Conservation (phyloP, 2,329 filamentous ascomycete species). For the Arthroderma uncinatum region DNA sequence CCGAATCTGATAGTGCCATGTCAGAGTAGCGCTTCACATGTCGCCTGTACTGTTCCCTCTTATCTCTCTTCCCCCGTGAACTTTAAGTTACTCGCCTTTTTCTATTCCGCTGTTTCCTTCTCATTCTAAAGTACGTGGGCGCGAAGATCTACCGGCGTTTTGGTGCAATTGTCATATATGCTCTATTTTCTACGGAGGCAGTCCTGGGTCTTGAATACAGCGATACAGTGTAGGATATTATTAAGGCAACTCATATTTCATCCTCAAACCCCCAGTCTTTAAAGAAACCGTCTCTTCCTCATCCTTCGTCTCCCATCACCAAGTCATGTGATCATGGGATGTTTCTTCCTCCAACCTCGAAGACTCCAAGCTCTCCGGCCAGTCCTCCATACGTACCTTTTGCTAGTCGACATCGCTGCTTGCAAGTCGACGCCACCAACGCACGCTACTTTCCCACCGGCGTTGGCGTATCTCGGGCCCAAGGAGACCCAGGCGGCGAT, state of each 20-base stretch:
- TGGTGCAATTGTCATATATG: neutral
- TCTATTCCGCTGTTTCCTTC: neutral
- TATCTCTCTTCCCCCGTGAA: neutral
- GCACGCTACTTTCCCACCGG: neutral
- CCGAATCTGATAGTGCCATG: conserved; percentile 20
- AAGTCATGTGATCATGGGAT: too few species aligned
- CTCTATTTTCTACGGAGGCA: neutral
- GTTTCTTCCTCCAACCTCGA: too few species aligned
- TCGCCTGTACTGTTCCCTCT: neutral
- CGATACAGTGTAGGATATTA: neutral
- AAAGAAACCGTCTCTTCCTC: neutral
- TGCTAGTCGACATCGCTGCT: neutral
- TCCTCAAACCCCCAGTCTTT: neutral
- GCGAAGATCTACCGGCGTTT: neutral
- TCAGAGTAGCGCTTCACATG: conserved; percentile 6
- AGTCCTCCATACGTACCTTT: too few species aligned
- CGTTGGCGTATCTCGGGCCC: neutral
- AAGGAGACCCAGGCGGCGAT: neutral
- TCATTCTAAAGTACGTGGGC: neutral
- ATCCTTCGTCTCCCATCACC: neutral
- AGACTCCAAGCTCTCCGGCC: too few species aligned
- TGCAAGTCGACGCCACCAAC: neutral
- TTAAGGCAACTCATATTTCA: neutral
- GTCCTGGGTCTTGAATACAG: neutral
- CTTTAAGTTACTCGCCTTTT: neutral